Evolutionary conservation across 805 yeast species (phyloP).

Genomic region (Candida palmyrensis): DNA sequence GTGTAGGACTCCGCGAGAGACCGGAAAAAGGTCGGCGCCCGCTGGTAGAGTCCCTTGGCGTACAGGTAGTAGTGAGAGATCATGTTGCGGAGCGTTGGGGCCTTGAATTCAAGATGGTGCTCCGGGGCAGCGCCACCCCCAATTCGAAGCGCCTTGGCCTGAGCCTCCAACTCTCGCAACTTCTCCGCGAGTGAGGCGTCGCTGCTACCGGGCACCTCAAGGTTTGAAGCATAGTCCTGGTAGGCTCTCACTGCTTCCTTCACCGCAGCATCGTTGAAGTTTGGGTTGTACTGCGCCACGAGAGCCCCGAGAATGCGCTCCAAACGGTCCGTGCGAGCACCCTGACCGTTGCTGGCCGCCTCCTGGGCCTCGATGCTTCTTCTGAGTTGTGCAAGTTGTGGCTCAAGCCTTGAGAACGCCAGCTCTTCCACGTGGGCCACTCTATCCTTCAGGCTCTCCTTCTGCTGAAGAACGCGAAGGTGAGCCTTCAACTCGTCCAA

Average conservation of each 20-base stretch:
- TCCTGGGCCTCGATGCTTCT: slow-evolving; percentile 8
- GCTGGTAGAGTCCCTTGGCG: slow-evolving; percentile 1
- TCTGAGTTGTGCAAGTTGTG: slow-evolving; percentile 9
- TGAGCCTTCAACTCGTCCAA: slow-evolving; percentile 3
- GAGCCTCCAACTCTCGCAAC: background rate
- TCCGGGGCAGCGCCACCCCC: too few relatives aligned
- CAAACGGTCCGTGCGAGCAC: slow-evolving; percentile 22
- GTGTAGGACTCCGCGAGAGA: background rate
- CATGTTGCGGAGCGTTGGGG: slow-evolving; percentile 20
- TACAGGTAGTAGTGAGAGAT: slow-evolving; percentile 16
- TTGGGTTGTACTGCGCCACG: slow-evolving; percentile 63
- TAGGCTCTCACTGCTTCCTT: slow-evolving; percentile 59
- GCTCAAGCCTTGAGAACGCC: slow-evolving; percentile 14
- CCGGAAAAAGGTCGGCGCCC: background rate
- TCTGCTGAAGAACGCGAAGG: slow-evolving; percentile 5
- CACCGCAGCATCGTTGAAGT: slow-evolving; percentile 84
- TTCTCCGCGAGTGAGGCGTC: background rate
- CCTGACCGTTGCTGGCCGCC: slow-evolving; percentile 6
- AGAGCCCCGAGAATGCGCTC: slow-evolving; percentile 47
- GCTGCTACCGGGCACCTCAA: background rate
- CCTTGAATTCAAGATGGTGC: too few relatives aligned
- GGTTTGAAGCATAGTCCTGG: slow-evolving; percentile 43
- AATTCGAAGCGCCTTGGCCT: background rate
- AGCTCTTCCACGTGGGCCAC: slow-evolving; percentile 4
- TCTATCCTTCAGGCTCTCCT: slow-evolving; percentile 4